phyloP scores from a whole-genome alignment of 805 yeast species.

The Saccharomyces mikatae region DNA sequence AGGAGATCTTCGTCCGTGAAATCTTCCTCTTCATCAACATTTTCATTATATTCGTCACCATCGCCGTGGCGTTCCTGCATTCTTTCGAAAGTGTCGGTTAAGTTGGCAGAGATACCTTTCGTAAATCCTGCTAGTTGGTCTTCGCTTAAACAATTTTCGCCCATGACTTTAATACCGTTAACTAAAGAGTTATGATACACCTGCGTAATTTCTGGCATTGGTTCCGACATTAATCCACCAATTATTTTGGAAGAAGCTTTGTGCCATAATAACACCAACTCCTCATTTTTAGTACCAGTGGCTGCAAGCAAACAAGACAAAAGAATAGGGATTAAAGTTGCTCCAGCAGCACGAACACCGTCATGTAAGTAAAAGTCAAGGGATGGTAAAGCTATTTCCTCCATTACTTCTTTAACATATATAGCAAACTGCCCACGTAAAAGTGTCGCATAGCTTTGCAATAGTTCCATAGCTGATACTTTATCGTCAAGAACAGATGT shows the following conservation, averaged over 20 bases:
- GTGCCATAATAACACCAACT: conserved; percentile 63
- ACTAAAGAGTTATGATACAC: conserved; percentile 68
- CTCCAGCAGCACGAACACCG: conserved; percentile 89
- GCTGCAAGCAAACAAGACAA: conserved; percentile 51
- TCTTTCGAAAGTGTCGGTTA: conserved; percentile 62
- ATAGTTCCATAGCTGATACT: conserved; percentile 81
- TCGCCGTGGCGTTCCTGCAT: conserved; percentile 63
- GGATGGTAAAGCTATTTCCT: conserved; percentile 78
- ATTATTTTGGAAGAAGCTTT: conserved; percentile 60
- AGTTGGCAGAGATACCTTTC: conserved; percentile 48
- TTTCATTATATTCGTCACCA: conserved; percentile 85
- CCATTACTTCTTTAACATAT: conserved; percentile 69
- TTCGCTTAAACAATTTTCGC: conserved; percentile 49
- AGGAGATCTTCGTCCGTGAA: conserved; percentile 82
- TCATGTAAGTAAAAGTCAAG: conserved; percentile 87
- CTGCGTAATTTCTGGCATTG: conserved; percentile 73
- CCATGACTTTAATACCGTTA: conserved; percentile 58
- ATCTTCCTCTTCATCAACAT: conserved; percentile 74
- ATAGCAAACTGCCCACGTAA: conserved; percentile 76
- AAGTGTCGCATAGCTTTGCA: conserved; percentile 76
- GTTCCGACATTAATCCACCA: conserved; percentile 63
- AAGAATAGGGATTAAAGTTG: conserved; percentile 72
- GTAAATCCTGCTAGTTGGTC: conserved; percentile 51
- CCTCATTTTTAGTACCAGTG: conserved; percentile 44
- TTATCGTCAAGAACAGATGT: conserved; percentile 93